phyloP scores from a whole-genome alignment of 225 moss, liverwort and hornwort species.

The Bryoerythrophyllum caledonicum region DNA sequence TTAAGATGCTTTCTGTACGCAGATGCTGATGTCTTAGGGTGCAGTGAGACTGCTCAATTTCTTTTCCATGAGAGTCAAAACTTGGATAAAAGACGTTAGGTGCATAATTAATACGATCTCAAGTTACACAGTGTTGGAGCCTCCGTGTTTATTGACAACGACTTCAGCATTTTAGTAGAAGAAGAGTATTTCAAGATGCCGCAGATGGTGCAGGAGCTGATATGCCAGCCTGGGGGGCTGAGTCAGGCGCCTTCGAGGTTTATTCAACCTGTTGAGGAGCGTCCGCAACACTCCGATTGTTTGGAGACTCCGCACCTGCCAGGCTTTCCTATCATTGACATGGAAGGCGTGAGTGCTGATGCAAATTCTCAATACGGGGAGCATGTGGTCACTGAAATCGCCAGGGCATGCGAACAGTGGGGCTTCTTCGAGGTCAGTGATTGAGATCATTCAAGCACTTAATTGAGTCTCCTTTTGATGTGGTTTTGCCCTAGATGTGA shows the following conservation, averaged over 20 bases:
- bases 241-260: conserved; percentile 27
- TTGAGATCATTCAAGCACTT: background rate
- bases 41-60: background rate
- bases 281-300: conserved; percentile 15
- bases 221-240: conserved; percentile 15
- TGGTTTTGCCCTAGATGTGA: background rate
- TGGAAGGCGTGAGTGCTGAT: conserved; percentile 8
- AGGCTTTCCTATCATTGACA: conserved; percentile 31
- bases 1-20: too few species aligned
- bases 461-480: background rate
- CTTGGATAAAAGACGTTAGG: background rate
- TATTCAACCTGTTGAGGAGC: conserved; percentile 25
- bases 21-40: background rate
- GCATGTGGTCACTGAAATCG: conserved; percentile 26
- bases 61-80: background rate
- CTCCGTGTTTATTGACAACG: background rate
- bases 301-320: background rate
- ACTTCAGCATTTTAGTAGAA: background rate
- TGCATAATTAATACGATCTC: too few species aligned
- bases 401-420: conserved; percentile 38
- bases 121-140: background rate
- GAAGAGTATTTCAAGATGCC: conserved; percentile 15
- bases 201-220: conserved; percentile 39
- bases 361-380: background rate
- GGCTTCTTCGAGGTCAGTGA: conserved; percentile 41